Evolutionary conservation across 257 asterid species (phyloP).

Genomic region (Oldenlandia corymbosa): DNA sequence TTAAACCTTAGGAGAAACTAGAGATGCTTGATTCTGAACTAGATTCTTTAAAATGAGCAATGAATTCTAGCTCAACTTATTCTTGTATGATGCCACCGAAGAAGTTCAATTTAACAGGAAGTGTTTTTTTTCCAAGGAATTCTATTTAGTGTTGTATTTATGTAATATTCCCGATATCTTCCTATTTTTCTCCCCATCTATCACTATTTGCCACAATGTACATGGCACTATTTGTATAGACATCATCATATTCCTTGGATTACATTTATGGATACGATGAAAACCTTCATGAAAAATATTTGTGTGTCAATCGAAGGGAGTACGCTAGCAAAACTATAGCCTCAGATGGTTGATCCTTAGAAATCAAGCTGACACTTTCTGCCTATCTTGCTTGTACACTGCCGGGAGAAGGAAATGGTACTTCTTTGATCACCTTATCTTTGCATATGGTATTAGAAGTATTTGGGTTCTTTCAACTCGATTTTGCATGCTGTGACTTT

Average conservation of each 20-base stretch:
- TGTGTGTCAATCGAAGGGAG: constrained; percentile 68
- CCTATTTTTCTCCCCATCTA: constrained; percentile 50
- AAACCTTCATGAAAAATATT: constrained; percentile 60
- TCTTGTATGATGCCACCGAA: constrained; percentile 86
- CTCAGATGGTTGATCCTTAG: constrained; percentile 72
- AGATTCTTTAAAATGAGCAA: constrained; percentile 61
- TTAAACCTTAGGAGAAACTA: constrained; percentile 28
- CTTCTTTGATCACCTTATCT: constrained; percentile 7
- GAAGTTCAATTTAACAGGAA: constrained; percentile 59
- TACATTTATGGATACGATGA: constrained; percentile 81
- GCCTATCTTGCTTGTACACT: constrained; percentile 79
- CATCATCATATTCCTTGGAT: constrained; percentile 81
- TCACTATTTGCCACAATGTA: constrained; percentile 87
- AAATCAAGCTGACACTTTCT: constrained; percentile 73
- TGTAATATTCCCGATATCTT: constrained; percentile 9
- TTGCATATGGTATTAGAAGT: neutral
- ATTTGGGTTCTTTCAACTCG: neutral
- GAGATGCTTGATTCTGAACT: constrained; percentile 42
- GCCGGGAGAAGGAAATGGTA: constrained; percentile 93
- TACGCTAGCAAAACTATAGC: constrained; percentile 53
- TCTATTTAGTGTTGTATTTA: neutral
- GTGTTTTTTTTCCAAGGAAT: constrained; percentile 25
- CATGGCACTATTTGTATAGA: constrained; percentile 77
- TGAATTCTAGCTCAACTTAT: constrained; percentile 53
- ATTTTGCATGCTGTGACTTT: neutral